These are phyloP conservation scores for Beauveria medogensis DNA, from an alignment of 2,329 filamentous ascomycete genomes.

Conservation along the genomic window DNA sequence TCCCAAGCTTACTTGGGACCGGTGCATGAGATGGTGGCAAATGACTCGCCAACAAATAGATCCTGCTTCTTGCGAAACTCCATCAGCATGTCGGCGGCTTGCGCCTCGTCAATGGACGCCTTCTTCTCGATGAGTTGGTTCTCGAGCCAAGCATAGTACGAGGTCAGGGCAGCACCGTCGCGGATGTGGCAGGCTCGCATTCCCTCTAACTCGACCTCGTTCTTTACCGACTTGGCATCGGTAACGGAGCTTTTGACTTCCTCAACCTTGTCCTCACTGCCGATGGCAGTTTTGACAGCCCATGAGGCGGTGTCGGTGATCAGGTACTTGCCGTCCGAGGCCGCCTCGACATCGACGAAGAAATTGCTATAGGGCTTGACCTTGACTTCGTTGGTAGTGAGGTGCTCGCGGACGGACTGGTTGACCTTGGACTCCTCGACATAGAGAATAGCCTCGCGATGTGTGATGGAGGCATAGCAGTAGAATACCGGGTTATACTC, in stretches of 20 bases:
- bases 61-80: slow-evolving; percentile 58
- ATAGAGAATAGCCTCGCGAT: slow-evolving; percentile 69
- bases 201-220: slow-evolving; percentile 77
- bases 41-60: slow-evolving; percentile 82
- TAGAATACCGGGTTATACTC: slow-evolving; percentile 98
- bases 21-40: slow-evolving; percentile 92
- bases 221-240: slow-evolving; percentile 92
- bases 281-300: slow-evolving; percentile 80
- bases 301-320: slow-evolving; percentile 87
- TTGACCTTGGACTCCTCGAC: slow-evolving; percentile 73
- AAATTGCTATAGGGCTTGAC: slow-evolving; percentile 78
- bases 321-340: slow-evolving; percentile 58
- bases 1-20: slow-evolving; percentile 55
- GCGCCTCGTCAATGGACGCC: slow-evolving; percentile 72
- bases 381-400: slow-evolving; percentile 59
- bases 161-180: slow-evolving; percentile 80
- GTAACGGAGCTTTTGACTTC: slow-evolving; percentile 80
- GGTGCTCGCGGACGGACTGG: slow-evolving; percentile 58
- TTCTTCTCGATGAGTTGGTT: slow-evolving; percentile 72
- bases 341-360: slow-evolving; percentile 64
- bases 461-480: slow-evolving; percentile 85
- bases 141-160: slow-evolving; percentile 97
- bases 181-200: slow-evolving; percentile 93
- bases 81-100: slow-evolving; percentile 87
- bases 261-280: slow-evolving; percentile 77